Evolutionary conservation across 768 basidiomycete genomes (phyloP).

Genomic region (Galerina sulciceps): DNA sequence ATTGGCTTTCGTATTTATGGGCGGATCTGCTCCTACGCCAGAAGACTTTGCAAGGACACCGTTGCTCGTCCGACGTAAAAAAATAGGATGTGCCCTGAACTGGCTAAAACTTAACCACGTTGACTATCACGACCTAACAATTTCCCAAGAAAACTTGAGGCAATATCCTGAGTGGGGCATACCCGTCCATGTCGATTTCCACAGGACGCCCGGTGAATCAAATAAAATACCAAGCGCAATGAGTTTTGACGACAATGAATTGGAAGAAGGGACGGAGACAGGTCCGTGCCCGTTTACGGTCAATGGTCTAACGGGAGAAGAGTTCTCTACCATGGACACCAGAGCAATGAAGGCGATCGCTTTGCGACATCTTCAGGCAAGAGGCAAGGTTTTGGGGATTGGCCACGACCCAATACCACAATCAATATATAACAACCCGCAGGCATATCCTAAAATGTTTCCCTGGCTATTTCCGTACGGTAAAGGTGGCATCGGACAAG

Average conservation of each 20-base stretch:
- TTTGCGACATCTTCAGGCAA: constrained; percentile 23
- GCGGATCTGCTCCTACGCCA: constrained; percentile 5
- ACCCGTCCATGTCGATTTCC: constrained; percentile 30
- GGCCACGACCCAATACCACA: constrained; percentile 25
- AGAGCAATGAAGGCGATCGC: constrained; percentile 26
- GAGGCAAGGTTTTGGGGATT: constrained; percentile 24
- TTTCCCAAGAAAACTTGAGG: constrained; percentile 28
- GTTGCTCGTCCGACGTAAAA: constrained; percentile 17
- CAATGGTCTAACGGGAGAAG: constrained; percentile 33
- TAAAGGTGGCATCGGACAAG: constrained; percentile 23
- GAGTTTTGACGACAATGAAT: constrained; percentile 25
- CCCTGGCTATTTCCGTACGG: constrained; percentile 49
- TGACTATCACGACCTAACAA: constrained; percentile 33
- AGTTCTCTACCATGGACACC: constrained; percentile 19
- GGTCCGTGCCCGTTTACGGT: constrained; percentile 40
- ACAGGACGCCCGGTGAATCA: constrained; percentile 1
- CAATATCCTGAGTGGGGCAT: constrained; percentile 24
- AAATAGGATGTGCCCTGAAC: too few relatives aligned
- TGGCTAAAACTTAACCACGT: constrained; percentile 7
- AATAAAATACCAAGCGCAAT: constrained; percentile 18
- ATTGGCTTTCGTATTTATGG: constrained; percentile 14
- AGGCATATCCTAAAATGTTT: constrained; percentile 43
- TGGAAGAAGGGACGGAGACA: constrained; percentile 28
- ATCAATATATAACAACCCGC: constrained; percentile 35
- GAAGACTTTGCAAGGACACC: constrained; percentile 22